These are phyloP conservation scores for Pythium angustatum DNA, from an alignment of 352 stramenopile genomes.

Conservation along the genomic window DNA sequence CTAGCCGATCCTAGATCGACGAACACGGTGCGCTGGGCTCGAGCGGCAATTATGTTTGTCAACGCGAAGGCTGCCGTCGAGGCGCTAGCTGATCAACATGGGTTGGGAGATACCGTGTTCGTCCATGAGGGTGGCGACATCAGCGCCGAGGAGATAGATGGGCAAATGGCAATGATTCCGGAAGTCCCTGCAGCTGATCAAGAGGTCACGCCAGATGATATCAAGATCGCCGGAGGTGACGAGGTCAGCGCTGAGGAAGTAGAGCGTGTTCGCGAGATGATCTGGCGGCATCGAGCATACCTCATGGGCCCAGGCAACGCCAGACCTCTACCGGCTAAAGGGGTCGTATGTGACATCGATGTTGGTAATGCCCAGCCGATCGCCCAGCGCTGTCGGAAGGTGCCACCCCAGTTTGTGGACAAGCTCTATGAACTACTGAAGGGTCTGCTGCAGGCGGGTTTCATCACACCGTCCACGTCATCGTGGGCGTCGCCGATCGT, in stretches of 20 bases:
- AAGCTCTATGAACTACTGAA: constrained; percentile 34
- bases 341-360: constrained; percentile 41
- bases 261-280: constrained; percentile 17
- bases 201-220: constrained; percentile 28
- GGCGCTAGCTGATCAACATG: background rate
- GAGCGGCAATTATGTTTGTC: no score
- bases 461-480: constrained; percentile 27
- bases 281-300: constrained; percentile 23
- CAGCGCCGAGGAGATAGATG: constrained; percentile 13
- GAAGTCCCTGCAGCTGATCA: no score
- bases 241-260: constrained; percentile 13
- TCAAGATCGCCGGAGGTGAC: constrained; percentile 17
- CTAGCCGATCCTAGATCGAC: no score
- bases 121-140: constrained; percentile 6
- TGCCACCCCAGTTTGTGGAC: constrained; percentile 24
- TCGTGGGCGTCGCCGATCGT: constrained; percentile 40
- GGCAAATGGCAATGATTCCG: constrained; percentile 1
- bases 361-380: constrained; percentile 22
- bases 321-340: constrained; percentile 9
- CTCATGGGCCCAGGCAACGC: constrained; percentile 37
- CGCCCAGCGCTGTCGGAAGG: constrained; percentile 19
- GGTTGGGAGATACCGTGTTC: background rate
- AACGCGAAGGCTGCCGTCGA: no score
- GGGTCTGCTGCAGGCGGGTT: constrained; percentile 21
- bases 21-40: no score